Base-by-base conservation (phyloP, 2,329 filamentous ascomycete genomes). In the Cordyceps cicadae region DNA sequence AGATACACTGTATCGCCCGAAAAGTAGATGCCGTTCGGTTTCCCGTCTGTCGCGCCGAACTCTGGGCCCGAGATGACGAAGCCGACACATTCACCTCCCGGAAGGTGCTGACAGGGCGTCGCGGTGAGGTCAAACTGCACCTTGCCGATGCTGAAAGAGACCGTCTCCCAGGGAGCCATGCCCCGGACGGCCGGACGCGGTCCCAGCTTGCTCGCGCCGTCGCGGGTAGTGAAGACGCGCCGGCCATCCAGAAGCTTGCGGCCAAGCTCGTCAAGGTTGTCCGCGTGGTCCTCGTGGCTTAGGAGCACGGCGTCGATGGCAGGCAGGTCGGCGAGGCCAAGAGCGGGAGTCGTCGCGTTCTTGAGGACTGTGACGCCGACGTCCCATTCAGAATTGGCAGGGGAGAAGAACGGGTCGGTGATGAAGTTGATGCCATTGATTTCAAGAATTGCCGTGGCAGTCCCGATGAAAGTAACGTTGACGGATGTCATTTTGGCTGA, bases 211-310 rank as follows among this genome's bases (percentile, higher is more conserved):
- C 69, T 70, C 0, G 74, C 76, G 1, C 78, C 78, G 37, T 79
- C 76, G 1, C 69, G 59, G 1, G 78, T 80, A 0, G 78, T 80
- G 34, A 80, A 68, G 5, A 81, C 79, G 2, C 66, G 68, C 8
- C 77, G 76, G 3, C 76, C 78, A 53, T 80, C 71, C 6, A 81
- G 72, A 0, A 80, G 70, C 8, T 64, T 70, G 5, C 78, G 77
- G 24, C 79, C 78, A 0, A 75, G 63, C 2, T 74, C 70, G 39
- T 81, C 79, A 2, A 82, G 71, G 62, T 81, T 81, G 62, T 81
- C 79, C 0, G 70, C 69, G 61, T 81, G 79, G 65, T 81, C 76
- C 65, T 81, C 79, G 61, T 81, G 79, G 65, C 75, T 79, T 9
- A 81, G 71, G 0, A 81, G 71, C 3, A 81, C 69, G n/a, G 73